phyloP scores from a whole-genome alignment of 192 early-diverging fungal species.

The Linnemannia exigua region DNA sequence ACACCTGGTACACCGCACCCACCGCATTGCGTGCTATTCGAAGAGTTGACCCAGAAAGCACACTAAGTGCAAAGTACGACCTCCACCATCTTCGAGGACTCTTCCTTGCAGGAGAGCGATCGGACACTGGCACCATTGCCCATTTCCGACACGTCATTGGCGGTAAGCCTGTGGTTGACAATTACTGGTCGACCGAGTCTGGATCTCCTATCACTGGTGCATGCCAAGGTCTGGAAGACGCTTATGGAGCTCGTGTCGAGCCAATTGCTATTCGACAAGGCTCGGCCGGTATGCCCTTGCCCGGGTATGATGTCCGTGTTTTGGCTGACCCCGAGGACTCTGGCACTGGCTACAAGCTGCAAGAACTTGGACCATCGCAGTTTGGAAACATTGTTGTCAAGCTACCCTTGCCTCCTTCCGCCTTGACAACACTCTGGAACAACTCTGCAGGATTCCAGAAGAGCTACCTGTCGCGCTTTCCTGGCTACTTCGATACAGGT shows the following conservation, averaged over 20 bases:
- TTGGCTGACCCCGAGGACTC: conserved; percentile 65
- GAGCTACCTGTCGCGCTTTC: conserved; percentile 82
- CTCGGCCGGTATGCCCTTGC: conserved; percentile 83
- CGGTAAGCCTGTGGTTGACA: conserved; percentile 78
- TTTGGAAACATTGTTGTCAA: conserved; percentile 86
- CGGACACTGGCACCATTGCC: conserved; percentile 81
- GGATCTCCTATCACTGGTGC: conserved; percentile 86
- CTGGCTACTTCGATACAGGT: conserved; percentile 58
- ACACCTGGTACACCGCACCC: conserved; percentile 85
- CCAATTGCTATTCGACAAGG: conserved; percentile 68
- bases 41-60: conserved; percentile 81
- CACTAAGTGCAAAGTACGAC: conserved; percentile 70
- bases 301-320: conserved; percentile 82
- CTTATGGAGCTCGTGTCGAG: conserved; percentile 48
- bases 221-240: conserved; percentile 67
- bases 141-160: conserved; percentile 65
- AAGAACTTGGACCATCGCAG: conserved; percentile 65
- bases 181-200: conserved; percentile 93
- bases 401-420: conserved; percentile 85
- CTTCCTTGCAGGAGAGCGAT: conserved; percentile 88
- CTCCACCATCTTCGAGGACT: conserved; percentile 71
- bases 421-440: conserved; percentile 84
- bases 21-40: conserved; percentile 88
- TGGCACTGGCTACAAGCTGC: conserved; percentile 2
- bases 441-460: conserved; percentile 79